Percentiles rank a stretch among this genome's conserved stretches.
phyloP scores from a whole-genome alignment of 495 filamentous ascomycete genomes.

The Aspergillus ellipticus region DNA sequence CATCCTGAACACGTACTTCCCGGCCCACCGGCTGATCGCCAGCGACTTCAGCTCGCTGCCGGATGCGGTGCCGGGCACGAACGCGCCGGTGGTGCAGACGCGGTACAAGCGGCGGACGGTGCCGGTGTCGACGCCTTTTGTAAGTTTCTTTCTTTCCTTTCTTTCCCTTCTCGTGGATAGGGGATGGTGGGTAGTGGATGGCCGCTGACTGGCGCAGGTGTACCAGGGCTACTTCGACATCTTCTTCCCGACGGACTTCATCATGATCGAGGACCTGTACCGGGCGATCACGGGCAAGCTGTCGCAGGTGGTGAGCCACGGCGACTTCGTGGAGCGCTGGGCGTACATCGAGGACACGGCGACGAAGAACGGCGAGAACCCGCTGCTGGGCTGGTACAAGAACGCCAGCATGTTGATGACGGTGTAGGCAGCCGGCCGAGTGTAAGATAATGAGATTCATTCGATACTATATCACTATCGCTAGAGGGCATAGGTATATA shows the following conservation, averaged over 20 bases:
- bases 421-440: too few relatives aligned
- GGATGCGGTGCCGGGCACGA: slow-evolving; percentile 74
- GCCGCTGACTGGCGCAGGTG: slow-evolving; percentile 65
- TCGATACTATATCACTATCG: not conserved
- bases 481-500: too few relatives aligned
- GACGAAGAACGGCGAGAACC: slow-evolving; percentile 88
- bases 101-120: slow-evolving; percentile 80
- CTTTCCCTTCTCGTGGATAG: not conserved
- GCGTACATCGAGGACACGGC: slow-evolving; percentile 85
- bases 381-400: slow-evolving; percentile 88
- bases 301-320: slow-evolving; percentile 77
- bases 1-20: slow-evolving; percentile 80
- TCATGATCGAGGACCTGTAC: slow-evolving; percentile 83
- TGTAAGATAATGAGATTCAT: slow-evolving; percentile 7
- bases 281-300: slow-evolving; percentile 86
- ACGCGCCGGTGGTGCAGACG: slow-evolving; percentile 94
- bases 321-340: slow-evolving; percentile 86
- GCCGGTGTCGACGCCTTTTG: slow-evolving; percentile 85
- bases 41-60: slow-evolving; percentile 87
- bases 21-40: slow-evolving; percentile 80
- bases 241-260: slow-evolving; percentile 94
- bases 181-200: too few relatives aligned
- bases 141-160: slow-evolving; percentile 39
- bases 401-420: slow-evolving; percentile 88
- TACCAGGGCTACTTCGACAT: slow-evolving; percentile 99